A percentile compares a stretch with the other conserved stretches of the same genome.
phyloP scores from a whole-genome alignment of 2,329 filamentous ascomycete species.

The Fusarium sp. region DNA sequence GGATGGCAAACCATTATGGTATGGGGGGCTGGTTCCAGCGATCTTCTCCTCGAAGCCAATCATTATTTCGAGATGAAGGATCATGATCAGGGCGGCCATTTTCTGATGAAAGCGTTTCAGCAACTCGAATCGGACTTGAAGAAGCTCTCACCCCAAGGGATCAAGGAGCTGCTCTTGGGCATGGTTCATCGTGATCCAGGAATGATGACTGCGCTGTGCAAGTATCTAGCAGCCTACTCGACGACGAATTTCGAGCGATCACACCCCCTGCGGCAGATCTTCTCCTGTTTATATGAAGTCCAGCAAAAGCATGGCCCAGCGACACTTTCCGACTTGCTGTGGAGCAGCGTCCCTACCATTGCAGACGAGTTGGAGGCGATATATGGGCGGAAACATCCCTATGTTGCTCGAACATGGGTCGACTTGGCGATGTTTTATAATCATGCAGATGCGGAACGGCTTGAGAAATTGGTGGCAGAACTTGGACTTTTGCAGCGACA shows the following conservation, averaged over 20 bases:
- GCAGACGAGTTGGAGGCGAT: slow-evolving; percentile 59
- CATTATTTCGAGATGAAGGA: slow-evolving; percentile 56
- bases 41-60: slow-evolving; percentile 58
- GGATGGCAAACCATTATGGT: slow-evolving; percentile 57
- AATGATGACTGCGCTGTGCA: slow-evolving; percentile 59
- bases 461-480: slow-evolving; percentile 53
- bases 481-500: slow-evolving; percentile 51
- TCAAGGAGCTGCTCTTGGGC: slow-evolving; percentile 56
- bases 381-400: slow-evolving; percentile 57
- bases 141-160: slow-evolving; percentile 56
- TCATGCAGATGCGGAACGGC: slow-evolving; percentile 51
- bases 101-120: slow-evolving; percentile 57
- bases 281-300: slow-evolving; percentile 57
- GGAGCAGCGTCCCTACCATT: slow-evolving; percentile 55
- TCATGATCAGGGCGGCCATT: slow-evolving; percentile 54
- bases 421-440: slow-evolving; percentile 56
- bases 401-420: slow-evolving; percentile 56
- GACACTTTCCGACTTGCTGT: slow-evolving; percentile 57
- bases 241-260: slow-evolving; percentile 57
- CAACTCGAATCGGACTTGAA: slow-evolving; percentile 57
- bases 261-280: slow-evolving; percentile 57
- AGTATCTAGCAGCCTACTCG: slow-evolving; percentile 58
- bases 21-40: slow-evolving; percentile 58
- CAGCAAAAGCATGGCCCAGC: slow-evolving; percentile 58
- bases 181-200: slow-evolving; percentile 58